Evolutionary conservation across 768 basidiomycete species (phyloP), one percentile per base, ranked within the genome.

Genomic region (Lactifluus hygrophoroides): DNA sequence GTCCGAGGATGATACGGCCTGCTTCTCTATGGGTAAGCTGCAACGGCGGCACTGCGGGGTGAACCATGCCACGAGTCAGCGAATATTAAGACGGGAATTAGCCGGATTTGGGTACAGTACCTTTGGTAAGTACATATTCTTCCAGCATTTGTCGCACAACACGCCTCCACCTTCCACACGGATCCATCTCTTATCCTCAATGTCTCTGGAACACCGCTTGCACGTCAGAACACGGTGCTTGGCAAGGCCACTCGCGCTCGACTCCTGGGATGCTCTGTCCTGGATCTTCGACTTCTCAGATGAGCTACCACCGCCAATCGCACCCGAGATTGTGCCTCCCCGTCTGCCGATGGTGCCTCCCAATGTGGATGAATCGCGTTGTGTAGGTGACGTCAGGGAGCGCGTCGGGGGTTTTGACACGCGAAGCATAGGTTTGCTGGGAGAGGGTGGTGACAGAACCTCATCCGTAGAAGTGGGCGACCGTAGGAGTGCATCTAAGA

Each of bases 71-170:
- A 43, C 53, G 35, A 56, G 60, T 56, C 54, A 19, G 30, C 37
- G 61, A 43, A 34, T 30, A 51, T 23, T 34, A 54, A 47, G 49
- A 34, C 27, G 17, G 37, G 55, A 27, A 19, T 45, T 27, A 51
- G 37, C 46, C 49, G 44, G 17, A 32, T 52, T 37, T 42, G 30
- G n/a, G n/a, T n/a, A n/a, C n/a, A n/a, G 28, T 58, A 58, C 90
- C 76, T 92, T 93, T 60, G 94, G 94, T 61, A 96, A 72, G 74
- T 95, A 96, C 85, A 94, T 88, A 66, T 88, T 84, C 77, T 95
- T 96, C 94, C 94, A 96, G 70, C 94, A 94, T 66, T 72, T 73
- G 68, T 94, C 94, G 70, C 94, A 96, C 65, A 96, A 72, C 37
- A 92, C 83, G 38, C 73, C 64, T 13, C 21, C 81, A 56, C 81